Conservation (phyloP, 495 filamentous ascomycete species). For the Eremomyces bilateralis region DNA sequence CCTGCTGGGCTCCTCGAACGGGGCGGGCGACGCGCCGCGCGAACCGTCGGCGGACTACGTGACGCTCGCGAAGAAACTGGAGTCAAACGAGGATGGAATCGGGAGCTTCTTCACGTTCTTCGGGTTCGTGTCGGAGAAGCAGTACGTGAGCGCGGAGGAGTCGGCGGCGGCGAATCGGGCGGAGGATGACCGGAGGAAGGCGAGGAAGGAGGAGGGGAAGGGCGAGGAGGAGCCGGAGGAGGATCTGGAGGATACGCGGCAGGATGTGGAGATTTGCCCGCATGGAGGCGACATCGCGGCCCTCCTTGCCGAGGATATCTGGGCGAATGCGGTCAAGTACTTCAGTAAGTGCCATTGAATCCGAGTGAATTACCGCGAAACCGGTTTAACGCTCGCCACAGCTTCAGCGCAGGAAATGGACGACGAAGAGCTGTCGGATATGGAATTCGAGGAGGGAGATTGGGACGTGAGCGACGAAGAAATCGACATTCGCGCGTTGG, state of each 20-base stretch:
- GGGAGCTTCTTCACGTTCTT: constrained; percentile 79
- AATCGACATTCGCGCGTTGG: constrained; percentile 12
- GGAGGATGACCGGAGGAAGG: constrained; percentile 34
- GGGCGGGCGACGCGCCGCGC: constrained; percentile 2
- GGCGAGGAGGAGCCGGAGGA: no score
- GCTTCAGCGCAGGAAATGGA: constrained; percentile 41
- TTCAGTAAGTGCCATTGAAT: constrained; percentile 44
- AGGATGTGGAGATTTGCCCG: constrained; percentile 55
- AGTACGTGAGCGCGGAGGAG: constrained; percentile 46
- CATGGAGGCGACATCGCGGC: constrained; percentile 62
- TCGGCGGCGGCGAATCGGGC: constrained; percentile 32
- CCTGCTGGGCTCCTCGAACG: constrained; percentile 11
- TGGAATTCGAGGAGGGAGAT: constrained; percentile 30
- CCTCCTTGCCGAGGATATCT: constrained; percentile 64
- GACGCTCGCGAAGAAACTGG: constrained; percentile 31
- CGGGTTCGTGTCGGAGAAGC: constrained; percentile 38
- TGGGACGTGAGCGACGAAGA: constrained; percentile 26
- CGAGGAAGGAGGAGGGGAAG: constrained; percentile 28
- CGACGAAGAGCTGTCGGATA: constrained; percentile 31
- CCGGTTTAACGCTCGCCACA: constrained; percentile 11
- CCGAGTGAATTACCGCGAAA: not conserved
- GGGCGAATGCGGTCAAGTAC: constrained; percentile 68
- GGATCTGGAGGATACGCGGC: constrained; percentile 32
- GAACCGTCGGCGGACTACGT: constrained; percentile 32
- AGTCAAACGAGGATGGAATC: constrained; percentile 31